These are phyloP conservation scores for Phytophthora pseudosyringae DNA, from an alignment of 352 stramenopile species.

Conservation along the genomic window DNA sequence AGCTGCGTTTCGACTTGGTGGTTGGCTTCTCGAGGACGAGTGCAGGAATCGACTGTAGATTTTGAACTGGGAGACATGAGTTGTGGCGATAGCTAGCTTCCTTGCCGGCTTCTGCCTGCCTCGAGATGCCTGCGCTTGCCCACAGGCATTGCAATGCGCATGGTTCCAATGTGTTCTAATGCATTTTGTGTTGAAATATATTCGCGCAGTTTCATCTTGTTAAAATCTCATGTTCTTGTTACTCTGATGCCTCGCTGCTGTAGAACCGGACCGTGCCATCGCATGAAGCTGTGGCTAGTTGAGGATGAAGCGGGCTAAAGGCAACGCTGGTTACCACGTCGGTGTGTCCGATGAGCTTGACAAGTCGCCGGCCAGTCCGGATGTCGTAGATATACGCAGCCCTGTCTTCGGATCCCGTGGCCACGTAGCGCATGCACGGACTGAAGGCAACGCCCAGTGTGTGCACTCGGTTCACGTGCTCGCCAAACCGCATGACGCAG, in stretches of 20 bases:
- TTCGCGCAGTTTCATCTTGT: conserved; percentile 34
- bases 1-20: conserved; percentile 37
- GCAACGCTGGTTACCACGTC: conserved; percentile 83
- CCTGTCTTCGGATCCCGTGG: conserved; percentile 88
- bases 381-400: conserved; percentile 88
- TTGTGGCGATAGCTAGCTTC: conserved; percentile 38
- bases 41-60: conserved; percentile 43
- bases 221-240: conserved; percentile 1
- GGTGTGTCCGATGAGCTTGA: conserved; percentile 67
- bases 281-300: conserved; percentile 85
- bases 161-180: conserved; percentile 44
- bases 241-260: conserved; percentile 20
- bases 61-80: conserved; percentile 43
- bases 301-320: conserved; percentile 80
- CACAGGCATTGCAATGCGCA: conserved; percentile 28
- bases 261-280: conserved; percentile 79
- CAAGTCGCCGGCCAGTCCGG: conserved; percentile 65
- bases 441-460: conserved; percentile 76
- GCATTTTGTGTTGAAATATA: conserved; percentile 54
- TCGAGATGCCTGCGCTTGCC: conserved; percentile 32
- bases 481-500: conserved; percentile 83
- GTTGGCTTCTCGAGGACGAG: conserved; percentile 36
- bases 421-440: conserved; percentile 91
- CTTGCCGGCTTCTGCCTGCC: conserved; percentile 35
- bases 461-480: conserved; percentile 89